Percentiles rank a stretch among this genome's conserved stretches.
phyloP scores from a whole-genome alignment of 345 rosid genomes.

The Populus ilicifolia region DNA sequence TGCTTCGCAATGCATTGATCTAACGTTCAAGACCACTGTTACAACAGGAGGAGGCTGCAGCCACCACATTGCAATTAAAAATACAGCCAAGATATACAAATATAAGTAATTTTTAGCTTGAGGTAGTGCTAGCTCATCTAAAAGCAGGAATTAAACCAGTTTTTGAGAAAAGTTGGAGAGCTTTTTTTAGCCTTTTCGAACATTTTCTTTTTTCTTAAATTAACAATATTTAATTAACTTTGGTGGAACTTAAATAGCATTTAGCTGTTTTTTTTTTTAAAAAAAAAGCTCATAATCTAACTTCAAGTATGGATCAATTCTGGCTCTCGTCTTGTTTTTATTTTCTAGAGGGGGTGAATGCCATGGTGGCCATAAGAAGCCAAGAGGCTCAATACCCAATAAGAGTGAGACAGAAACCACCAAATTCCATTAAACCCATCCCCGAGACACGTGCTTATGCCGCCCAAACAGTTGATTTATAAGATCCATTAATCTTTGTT shows the following conservation, averaged over 20 bases:
- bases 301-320: background rate
- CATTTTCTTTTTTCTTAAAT: too few relatives aligned
- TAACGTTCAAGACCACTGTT: slow-evolving; percentile 50
- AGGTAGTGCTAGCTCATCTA: background rate
- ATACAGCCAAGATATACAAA: background rate
- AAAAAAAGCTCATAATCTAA: background rate
- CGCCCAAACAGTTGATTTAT: background rate
- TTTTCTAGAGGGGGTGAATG: background rate
- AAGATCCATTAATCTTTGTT: too few relatives aligned
- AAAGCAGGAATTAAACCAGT: background rate
- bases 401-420: background rate
- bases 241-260: too few relatives aligned
- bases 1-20: slow-evolving; percentile 67
- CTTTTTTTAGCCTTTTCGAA: too few relatives aligned
- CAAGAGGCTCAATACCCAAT: background rate
- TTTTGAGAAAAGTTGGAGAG: too few relatives aligned
- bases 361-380: background rate
- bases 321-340: background rate
- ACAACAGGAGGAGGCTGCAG: slow-evolving; percentile 46
- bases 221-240: too few relatives aligned
- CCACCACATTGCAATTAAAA: background rate
- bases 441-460: background rate
- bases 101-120: too few relatives aligned
- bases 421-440: background rate
- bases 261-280: too few relatives aligned